Conservation (phyloP, 805 yeast genomes). For the Cyberlindnera euphorbiae region DNA sequence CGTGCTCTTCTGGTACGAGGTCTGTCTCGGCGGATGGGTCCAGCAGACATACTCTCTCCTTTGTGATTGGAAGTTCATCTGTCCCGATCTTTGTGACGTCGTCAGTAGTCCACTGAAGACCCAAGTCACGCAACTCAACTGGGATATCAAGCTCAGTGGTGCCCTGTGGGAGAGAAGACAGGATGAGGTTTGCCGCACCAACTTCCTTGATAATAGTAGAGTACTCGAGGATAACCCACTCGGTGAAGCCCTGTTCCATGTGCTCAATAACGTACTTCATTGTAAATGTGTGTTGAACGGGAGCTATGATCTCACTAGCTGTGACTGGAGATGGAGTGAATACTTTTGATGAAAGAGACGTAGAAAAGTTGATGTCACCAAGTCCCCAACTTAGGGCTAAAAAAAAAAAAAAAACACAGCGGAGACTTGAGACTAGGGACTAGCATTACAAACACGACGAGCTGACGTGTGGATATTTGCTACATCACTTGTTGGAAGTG, state of each 20-base stretch:
- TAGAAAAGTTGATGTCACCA: too few species aligned
- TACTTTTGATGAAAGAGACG: too few species aligned
- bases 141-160: slow-evolving; percentile 68
- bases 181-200: slow-evolving; percentile 67
- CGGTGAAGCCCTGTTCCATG: slow-evolving; percentile 95
- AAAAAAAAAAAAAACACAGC: too few species aligned
- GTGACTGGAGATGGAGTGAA: too few species aligned
- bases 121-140: slow-evolving; percentile 46
- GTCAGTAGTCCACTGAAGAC: slow-evolving; percentile 76
- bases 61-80: slow-evolving; percentile 36
- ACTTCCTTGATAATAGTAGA: slow-evolving; percentile 77
- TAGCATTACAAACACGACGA: too few species aligned
- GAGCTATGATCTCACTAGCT: too few species aligned
- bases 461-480: too few species aligned
- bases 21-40: slow-evolving; percentile 85
- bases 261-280: slow-evolving; percentile 96
- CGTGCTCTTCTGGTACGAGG: slow-evolving; percentile 63
- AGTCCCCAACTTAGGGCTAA: too few species aligned
- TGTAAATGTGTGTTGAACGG: neutral
- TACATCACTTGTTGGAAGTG: too few species aligned
- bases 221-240: slow-evolving; percentile 91
- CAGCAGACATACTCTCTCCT: slow-evolving; percentile 67
- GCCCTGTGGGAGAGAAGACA: slow-evolving; percentile 68
- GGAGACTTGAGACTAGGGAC: too few species aligned
- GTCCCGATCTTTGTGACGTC: slow-evolving; percentile 51